These are phyloP conservation scores for Draba incana DNA, from an alignment of 345 rosid species.

Conservation along the genomic window DNA sequence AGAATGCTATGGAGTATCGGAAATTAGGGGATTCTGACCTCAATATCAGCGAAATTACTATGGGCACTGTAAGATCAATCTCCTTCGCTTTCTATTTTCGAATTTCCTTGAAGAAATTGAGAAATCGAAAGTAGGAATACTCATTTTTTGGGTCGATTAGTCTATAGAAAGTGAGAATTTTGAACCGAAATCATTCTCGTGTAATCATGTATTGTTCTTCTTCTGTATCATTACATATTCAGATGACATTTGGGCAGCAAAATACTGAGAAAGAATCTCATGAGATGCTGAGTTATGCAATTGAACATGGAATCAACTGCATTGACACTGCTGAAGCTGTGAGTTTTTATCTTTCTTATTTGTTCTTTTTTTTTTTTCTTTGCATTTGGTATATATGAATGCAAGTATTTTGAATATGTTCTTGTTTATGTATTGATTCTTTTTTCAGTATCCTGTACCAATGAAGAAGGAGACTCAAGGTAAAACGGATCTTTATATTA, in stretches of 20 bases:
- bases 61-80: slow-evolving; percentile 65
- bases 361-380: not conserved
- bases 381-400: not conserved
- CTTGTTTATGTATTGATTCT: not conserved
- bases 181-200: not conserved
- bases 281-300: slow-evolving; percentile 71
- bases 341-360: slow-evolving; percentile 37
- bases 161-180: too few species aligned
- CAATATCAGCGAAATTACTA: slow-evolving; percentile 66
- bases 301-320: slow-evolving; percentile 70
- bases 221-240: slow-evolving; percentile 28
- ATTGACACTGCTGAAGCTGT: slow-evolving; percentile 86
- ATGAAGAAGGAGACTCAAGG: slow-evolving; percentile 90
- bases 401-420: slow-evolving; percentile 10
- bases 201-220: not conserved
- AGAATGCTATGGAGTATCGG: slow-evolving; percentile 62
- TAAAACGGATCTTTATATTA: slow-evolving; percentile 75
- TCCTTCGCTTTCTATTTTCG: not conserved
- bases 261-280: slow-evolving; percentile 90
- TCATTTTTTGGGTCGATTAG: too few species aligned
- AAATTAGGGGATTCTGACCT: slow-evolving; percentile 89
- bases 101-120: too few species aligned
- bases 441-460: slow-evolving; percentile 75
- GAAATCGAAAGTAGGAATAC: too few species aligned
- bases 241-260: slow-evolving; percentile 95